phyloP scores from a whole-genome alignment of 345 rosid species.

The Ricinus communis region DNA sequence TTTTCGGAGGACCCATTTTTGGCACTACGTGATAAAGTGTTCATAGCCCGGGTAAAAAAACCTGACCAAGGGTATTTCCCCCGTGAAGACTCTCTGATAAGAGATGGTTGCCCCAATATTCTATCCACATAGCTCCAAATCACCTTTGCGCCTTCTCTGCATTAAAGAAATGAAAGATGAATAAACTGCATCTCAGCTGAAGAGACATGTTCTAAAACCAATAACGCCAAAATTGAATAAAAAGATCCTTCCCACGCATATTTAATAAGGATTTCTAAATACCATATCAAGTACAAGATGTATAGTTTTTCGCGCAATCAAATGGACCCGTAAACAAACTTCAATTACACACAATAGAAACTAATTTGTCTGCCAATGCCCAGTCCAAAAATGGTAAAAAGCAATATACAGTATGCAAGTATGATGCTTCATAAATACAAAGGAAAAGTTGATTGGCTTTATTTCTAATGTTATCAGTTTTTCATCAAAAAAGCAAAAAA shows the following conservation, averaged over 20 bases:
- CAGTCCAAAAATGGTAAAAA: not conserved
- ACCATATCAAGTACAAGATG: not conserved
- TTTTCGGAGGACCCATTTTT: constrained; percentile 47
- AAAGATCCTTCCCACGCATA: not conserved
- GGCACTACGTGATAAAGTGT: constrained; percentile 43
- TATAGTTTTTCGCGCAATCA: not conserved
- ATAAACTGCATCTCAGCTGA: constrained; percentile 7
- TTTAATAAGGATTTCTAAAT: not conserved
- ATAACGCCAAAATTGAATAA: not conserved
- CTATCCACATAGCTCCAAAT: constrained; percentile 98
- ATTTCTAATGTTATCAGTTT: not conserved
- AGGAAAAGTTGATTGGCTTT: not conserved
- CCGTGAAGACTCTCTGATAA: constrained; percentile 95
- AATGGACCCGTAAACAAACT: constrained; percentile 1
- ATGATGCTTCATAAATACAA: not conserved
- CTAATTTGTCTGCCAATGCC: not conserved
- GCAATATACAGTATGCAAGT: not conserved
- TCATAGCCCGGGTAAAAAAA: constrained; percentile 42
- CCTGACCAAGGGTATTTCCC: constrained; percentile 99
- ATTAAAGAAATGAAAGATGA: constrained; percentile 16
- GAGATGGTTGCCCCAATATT: constrained; percentile 96
- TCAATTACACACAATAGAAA: not conserved
- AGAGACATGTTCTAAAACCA: not conserved
- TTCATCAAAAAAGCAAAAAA: not conserved
- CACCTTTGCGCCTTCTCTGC: constrained; percentile 98